Base-by-base conservation (phyloP, 176 grass and related monocot species). In the Bromus sterilis region DNA sequence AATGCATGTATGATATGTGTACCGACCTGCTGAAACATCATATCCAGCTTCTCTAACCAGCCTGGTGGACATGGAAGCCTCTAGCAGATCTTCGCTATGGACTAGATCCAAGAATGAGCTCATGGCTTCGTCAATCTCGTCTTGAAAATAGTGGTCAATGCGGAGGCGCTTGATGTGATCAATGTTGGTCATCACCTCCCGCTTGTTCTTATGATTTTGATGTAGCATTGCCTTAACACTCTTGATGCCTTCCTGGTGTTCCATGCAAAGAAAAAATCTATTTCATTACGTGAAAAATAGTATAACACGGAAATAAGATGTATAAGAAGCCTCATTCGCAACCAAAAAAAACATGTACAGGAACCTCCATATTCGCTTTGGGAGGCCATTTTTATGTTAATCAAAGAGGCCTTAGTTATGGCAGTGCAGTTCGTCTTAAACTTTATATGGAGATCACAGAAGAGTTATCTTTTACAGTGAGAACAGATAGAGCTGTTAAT, bases 41-140 rank as follows among this genome's bases (percentile, higher is more conserved):
- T 87, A 77, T 29, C 87, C 87, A 7, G 81, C 84, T 77, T 93
- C 83, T 84, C 91, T 82, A 32, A 82, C 12, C 16, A 93, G 61
- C 37, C 87, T 80, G 21, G 81, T 82, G 1, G 80, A 61, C 32
- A 87, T 65, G 2, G 87, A 80, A 9, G 78, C 80, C 4, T 87
- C 64, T 6, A 25, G 11, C 3, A 89, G 53, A 63, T 84, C 58
- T 23, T 63, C 21, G 6, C 66, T 73, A 14, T 78, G 51, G 24
- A 79, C 1, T 23, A 81, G 26, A 15, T 77, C 10, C 43, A 42
- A 28, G 56, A 66, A 83, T 5, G 56, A 20, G n/a, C 20, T 28
- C 18, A 86, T 29, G 31, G 56, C 11, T 18, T 20, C 25, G 4
- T 84, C 13, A 29, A 87, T 81, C 40, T 84, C 77, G n/a, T 89